Evolutionary conservation across 768 basidiomycete species (phyloP).

Genomic region (Scleroderma citrinum): DNA sequence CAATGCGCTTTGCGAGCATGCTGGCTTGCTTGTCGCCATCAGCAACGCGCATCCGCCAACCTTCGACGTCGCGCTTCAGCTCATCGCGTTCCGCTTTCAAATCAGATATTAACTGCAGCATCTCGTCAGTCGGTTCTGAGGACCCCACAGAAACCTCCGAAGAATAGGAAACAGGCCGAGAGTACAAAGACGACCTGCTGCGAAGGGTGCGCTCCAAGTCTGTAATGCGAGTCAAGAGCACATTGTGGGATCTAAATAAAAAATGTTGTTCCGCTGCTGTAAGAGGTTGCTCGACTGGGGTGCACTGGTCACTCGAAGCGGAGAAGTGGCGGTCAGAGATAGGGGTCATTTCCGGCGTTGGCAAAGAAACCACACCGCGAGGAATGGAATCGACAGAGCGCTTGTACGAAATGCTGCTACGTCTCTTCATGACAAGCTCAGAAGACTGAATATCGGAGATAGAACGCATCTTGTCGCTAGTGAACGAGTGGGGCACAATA

Average conservation of each 20-base stretch:
- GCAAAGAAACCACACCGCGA: constrained; percentile 34
- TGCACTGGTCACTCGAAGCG: constrained; percentile 19
- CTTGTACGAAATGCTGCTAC: constrained; percentile 77
- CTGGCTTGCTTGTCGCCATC: constrained; percentile 69
- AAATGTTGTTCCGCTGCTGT: constrained; percentile 78
- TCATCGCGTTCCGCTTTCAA: constrained; percentile 88
- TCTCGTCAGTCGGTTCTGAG: constrained; percentile 65
- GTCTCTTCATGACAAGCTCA: constrained; percentile 34
- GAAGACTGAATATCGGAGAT: constrained; percentile 18
- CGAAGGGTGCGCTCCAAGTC: constrained; percentile 68
- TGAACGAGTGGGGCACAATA: constrained; percentile 9
- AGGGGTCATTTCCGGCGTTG: constrained; percentile 43
- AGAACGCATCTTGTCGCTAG: constrained; percentile 14
- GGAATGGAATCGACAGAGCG: constrained; percentile 52
- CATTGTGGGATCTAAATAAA: constrained; percentile 78
- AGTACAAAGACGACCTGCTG: constrained; percentile 36
- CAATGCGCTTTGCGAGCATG: constrained; percentile 62
- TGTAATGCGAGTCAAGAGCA: constrained; percentile 75
- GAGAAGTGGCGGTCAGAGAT: constrained; percentile 40
- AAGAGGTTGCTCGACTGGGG: constrained; percentile 40
- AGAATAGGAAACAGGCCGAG: constrained; percentile 46
- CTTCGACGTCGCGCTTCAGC: constrained; percentile 80
- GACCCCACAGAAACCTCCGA: constrained; percentile 36
- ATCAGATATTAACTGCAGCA: constrained; percentile 68
- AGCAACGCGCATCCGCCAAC: constrained; percentile 73